phyloP scores from a whole-genome alignment of 129 eudicot species.

The Helichrysum umbraculigerum region DNA sequence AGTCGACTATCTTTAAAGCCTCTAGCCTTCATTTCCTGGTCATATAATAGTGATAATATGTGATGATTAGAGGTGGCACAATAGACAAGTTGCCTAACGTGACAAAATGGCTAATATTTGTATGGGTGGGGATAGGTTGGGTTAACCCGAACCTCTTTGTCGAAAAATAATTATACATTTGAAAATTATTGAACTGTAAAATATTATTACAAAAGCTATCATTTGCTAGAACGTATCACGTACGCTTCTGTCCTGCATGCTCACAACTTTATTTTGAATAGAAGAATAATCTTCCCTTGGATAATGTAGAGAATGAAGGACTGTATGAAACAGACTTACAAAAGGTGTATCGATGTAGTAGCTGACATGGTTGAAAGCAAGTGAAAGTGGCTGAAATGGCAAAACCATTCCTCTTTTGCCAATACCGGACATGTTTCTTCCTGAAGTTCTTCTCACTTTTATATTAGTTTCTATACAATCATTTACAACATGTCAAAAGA shows the following conservation, averaged over 20 bases:
- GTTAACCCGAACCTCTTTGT: no score
- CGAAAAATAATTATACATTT: no score
- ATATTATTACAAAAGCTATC: no score
- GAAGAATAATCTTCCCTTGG: no score
- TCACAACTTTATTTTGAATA: no score
- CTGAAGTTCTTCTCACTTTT: slow-evolving; percentile 25
- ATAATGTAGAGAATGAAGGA: not conserved
- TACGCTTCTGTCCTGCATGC: no score
- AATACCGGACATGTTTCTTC: not conserved
- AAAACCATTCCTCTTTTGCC: slow-evolving; percentile 51
- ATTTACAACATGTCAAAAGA: slow-evolving; percentile 24
- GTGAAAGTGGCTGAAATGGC: slow-evolving; percentile 65
- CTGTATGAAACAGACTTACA: slow-evolving; percentile 41
- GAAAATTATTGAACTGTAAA: no score
- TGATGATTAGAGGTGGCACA: not conserved
- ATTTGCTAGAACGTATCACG: no score
- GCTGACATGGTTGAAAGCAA: slow-evolving; percentile 63
- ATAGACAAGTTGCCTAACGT: no score
- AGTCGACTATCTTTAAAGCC: slow-evolving; percentile 18
- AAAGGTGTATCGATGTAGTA: slow-evolving; percentile 73
- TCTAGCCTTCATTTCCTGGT: slow-evolving; percentile 49
- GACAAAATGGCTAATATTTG: no score
- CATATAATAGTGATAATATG: slow-evolving; percentile 15
- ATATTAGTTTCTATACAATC: slow-evolving; percentile 26
- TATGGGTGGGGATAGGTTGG: no score